Evolutionary conservation across 2,329 filamentous ascomycete species (phyloP).

Genomic region (Tolypocladium amazonense): DNA sequence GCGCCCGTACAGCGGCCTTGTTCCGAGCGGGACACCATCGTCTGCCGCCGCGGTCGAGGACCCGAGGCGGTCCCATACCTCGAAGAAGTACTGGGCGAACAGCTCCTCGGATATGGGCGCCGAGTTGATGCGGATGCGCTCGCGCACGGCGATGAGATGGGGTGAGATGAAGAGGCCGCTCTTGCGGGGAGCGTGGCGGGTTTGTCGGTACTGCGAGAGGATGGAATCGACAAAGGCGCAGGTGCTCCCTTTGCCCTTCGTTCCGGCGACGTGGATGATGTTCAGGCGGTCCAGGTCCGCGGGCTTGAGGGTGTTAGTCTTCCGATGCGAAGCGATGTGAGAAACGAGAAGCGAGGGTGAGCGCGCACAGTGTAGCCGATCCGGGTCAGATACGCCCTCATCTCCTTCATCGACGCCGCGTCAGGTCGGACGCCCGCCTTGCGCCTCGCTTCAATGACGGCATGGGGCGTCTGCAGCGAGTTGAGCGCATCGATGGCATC

Average conservation of each 20-base stretch:
- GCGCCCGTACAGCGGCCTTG: conserved; percentile 47
- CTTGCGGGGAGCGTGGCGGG: conserved; percentile 24
- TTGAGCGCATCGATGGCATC: conserved; percentile 82
- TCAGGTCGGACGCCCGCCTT: conserved; percentile 66
- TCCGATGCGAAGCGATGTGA: background rate
- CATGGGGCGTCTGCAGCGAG: conserved; percentile 80
- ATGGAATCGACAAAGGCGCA: conserved; percentile 59
- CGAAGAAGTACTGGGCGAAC: conserved; percentile 57
- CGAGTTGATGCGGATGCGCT: conserved; percentile 55
- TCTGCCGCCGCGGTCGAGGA: conserved; percentile 21
- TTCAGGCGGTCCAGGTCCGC: conserved; percentile 49
- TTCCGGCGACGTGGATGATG: conserved; percentile 60
- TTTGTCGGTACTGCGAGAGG: conserved; percentile 38
- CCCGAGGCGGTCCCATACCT: conserved; percentile 51
- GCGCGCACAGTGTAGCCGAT: conserved; percentile 58
- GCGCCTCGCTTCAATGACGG: conserved; percentile 66
- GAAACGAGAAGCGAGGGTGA: background rate
- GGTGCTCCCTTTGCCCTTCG: conserved; percentile 68
- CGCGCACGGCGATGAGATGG: conserved; percentile 55
- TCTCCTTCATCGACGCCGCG: conserved; percentile 61
- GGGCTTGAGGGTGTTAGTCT: conserved; percentile 12
- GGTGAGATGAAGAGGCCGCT: conserved; percentile 60
- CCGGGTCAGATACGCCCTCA: conserved; percentile 64
- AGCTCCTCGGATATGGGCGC: conserved; percentile 43
- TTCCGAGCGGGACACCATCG: conserved; percentile 21